Evolutionary conservation across 2,329 filamentous ascomycete genomes (phyloP), one percentile per base, ranked within the genome.

Genomic region (Emericellopsis atlantica): DNA sequence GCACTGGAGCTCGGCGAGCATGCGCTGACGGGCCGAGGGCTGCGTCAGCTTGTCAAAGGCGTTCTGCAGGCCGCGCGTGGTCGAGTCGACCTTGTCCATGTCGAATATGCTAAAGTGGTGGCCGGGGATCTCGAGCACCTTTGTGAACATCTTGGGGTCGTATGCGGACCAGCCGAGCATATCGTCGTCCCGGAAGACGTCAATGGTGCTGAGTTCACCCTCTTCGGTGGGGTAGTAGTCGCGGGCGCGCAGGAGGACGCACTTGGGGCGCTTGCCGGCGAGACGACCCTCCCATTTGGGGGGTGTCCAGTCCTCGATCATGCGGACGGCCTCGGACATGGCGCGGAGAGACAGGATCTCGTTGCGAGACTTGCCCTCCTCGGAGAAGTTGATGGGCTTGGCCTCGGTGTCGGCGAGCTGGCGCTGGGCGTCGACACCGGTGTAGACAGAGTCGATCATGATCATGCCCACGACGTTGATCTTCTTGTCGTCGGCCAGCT

Each of bases 51-150:
- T 37, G 40, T 39, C 32, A 10, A 37, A 32, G 21, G 24, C 23
- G 31, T 16, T 32, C 31, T 39, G 24, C 21, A 41, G 5, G 15
- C 33, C 40, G n/a, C 24, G 15, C 15, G 40, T 37, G 11, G 40
- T 41, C n/a, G 24, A 15, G 9, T 37, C 37, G 40, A 58, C 53
- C 14, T 54, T 59, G 7, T 52, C 43, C 33, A 49, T 51, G 2
- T 51, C 51, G 48, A 72, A 72, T 32, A 72, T 53, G 40, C 61
- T 61, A 45, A 69, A 76, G 46, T 76, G 72, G 43, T 74, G 62
- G 0, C 72, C 70, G 1, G 69, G 59, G 2, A 74, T 57, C 10
- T 70, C 64, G n/a, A 72, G 44, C 2, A 72, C 58, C 11, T 62
- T 52, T 22, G 54, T 51, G 10, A 76, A 62, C 48, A 74, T 58